These are phyloP conservation scores for Neofusicoccum umdonicola DNA, from an alignment of 2,329 filamentous ascomycete species.

Conservation along the genomic window DNA sequence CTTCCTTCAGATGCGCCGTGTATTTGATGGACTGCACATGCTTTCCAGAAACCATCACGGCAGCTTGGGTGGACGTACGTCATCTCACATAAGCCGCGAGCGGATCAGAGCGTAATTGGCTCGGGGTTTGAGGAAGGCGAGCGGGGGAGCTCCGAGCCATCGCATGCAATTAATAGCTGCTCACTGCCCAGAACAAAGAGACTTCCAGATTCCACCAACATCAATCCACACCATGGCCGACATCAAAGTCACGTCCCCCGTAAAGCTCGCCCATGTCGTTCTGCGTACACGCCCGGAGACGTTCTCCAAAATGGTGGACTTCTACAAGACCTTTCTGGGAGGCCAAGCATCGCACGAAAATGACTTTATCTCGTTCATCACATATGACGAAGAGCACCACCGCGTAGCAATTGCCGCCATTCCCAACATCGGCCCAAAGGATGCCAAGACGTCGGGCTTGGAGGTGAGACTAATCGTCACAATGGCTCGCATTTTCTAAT, in stretches of 20 bases:
- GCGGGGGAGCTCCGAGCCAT: background rate
- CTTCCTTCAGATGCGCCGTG: too few species aligned
- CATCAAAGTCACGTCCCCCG: background rate
- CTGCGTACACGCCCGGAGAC: constrained; percentile 25
- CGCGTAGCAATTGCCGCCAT: constrained; percentile 43
- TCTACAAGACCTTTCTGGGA: constrained; percentile 41
- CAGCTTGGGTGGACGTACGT: background rate
- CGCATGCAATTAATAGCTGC: background rate
- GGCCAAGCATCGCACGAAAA: constrained; percentile 29
- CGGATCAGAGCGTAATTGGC: background rate
- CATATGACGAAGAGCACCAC: constrained; percentile 51
- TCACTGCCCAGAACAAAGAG: too few species aligned
- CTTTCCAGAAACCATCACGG: too few species aligned
- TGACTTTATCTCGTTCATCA: constrained; percentile 35
- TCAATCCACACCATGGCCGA: background rate
- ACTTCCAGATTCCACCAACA: too few species aligned
- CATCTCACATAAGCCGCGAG: background rate
- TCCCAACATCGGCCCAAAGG: constrained; percentile 25
- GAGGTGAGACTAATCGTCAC: background rate
- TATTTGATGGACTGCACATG: too few species aligned
- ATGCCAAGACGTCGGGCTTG: constrained; percentile 31
- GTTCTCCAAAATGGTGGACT: constrained; percentile 35
- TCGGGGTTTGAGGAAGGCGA: background rate
- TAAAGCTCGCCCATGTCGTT: constrained; percentile 29
- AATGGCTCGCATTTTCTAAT: constrained; percentile 18